These are phyloP conservation scores for Obba rivulosa DNA, from an alignment of 768 basidiomycete genomes.

Conservation along the genomic window DNA sequence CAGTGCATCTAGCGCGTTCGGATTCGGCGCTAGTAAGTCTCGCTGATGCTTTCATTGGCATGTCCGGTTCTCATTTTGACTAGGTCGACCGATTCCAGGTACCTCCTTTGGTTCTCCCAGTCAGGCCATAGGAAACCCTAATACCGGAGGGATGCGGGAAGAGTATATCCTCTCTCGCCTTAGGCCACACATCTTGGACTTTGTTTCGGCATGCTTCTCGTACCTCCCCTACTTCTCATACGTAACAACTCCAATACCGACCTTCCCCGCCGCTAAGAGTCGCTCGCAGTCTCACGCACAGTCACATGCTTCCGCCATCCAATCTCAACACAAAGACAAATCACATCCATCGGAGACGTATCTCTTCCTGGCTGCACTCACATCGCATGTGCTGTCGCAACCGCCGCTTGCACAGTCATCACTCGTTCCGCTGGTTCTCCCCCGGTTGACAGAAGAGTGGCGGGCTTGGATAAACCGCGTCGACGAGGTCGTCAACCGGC, in stretches of 20 bases:
- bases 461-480: conserved; percentile 68
- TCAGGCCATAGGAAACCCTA: conserved; percentile 7
- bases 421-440: conserved; percentile 51
- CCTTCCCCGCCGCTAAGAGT: conserved; percentile 23
- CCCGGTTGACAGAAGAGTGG: conserved; percentile 72
- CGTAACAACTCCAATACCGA: conserved; percentile 27
- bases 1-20: conserved; percentile 28
- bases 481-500: conserved; percentile 62
- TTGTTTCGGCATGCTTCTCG: conserved; percentile 69
- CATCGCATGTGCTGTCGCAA: conserved; percentile 61
- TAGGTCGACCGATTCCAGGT: conserved; percentile 11
- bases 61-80: conserved; percentile 2
- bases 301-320: conserved; percentile 39
- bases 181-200: conserved; percentile 70
- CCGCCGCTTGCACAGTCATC: conserved; percentile 60
- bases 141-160: conserved; percentile 60
- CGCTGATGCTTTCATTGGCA: neutral
- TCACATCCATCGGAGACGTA: conserved; percentile 74
- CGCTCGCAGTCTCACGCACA: conserved; percentile 13
- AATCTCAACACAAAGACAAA: conserved; percentile 55
- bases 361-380: conserved; percentile 62
- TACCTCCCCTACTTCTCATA: conserved; percentile 86
- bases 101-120: conserved; percentile 10
- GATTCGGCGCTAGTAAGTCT: conserved; percentile 17
- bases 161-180: conserved; percentile 74